Percentiles rank a stretch among this genome's conserved stretches.
phyloP scores from a whole-genome alignment of 257 asterid species.

The Solanum tarapatanum region DNA sequence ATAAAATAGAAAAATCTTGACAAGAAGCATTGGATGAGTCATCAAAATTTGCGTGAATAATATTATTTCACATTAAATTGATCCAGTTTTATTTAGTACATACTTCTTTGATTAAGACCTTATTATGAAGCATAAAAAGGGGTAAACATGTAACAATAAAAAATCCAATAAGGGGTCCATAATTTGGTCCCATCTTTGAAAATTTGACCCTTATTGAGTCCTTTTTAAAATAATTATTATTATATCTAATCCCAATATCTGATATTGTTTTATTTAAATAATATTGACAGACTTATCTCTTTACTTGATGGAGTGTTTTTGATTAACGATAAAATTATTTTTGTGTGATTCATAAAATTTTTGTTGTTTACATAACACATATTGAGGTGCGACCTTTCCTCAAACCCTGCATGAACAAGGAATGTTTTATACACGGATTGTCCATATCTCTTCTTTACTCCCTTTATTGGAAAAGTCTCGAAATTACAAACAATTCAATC shows the following conservation, averaged over 20 bases:
- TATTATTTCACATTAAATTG: not conserved
- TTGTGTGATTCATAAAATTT: too few species aligned
- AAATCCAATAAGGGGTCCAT: not conserved
- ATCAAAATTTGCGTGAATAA: not conserved
- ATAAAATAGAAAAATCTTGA: rapidly evolving
- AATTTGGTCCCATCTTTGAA: not conserved
- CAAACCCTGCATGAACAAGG: not conserved
- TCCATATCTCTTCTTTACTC: not conserved
- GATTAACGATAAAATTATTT: not conserved
- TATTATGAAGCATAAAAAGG: not conserved
- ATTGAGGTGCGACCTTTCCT: not conserved
- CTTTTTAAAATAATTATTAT: not conserved
- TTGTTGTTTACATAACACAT: too few species aligned
- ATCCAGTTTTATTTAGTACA: not conserved
- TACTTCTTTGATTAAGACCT: not conserved
- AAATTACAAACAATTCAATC: not conserved
- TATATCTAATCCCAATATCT: not conserved
- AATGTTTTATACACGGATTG: not conserved
- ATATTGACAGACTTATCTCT: not conserved
- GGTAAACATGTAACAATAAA: not conserved
- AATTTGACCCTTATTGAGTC: not conserved
- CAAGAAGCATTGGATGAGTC: not conserved
- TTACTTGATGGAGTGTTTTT: not conserved
- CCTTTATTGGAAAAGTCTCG: not conserved
- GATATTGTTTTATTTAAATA: not conserved